Evolutionary conservation across 805 yeast species (phyloP), one percentile per base, ranked within the genome.

Genomic region (Saccharomycopsis javanensis): DNA sequence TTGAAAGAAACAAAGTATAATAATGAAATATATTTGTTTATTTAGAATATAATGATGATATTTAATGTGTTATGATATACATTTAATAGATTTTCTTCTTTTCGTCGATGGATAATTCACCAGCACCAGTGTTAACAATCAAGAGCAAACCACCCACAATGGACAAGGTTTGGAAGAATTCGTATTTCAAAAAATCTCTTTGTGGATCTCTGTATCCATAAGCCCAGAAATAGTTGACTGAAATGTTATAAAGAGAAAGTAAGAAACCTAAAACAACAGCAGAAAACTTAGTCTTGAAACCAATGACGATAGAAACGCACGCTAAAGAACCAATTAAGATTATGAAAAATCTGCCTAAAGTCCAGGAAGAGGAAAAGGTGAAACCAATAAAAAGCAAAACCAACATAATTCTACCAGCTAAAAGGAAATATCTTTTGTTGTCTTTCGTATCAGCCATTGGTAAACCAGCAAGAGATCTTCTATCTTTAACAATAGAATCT

Each of bases 41-140:
- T 38, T 53, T 27, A 11, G 25, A 5, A 53, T 4, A 48, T 38
- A 48, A 16, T 20, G 11, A 25, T 13, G n/a, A 5, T 3, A 4
- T 25, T 34, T 37, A 16, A 53, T 38, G 7, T 31, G 15, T 2
- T n/a, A n/a, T 31, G 35, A 46, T 42, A n/a, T 3, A 20, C 34
- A 25, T 38, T 69, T 73, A 89, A 69, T 86, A 88, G 59, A 88
- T 83, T 77, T 92, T 92, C 77, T 92, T 91, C 85, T 94, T 92
- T 71, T 90, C 97, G 68, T 92, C 99, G 58, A 92, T 74, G 28
- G 96, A 87, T 62, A 92, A 77, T 65, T 87, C 91, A 54, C 99
- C 99, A 31, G 98, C 98, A 61, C 99, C 99, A 3, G 96, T 88
- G 72, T 87, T 89, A 59, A 88, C 96, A 60, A 94, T 88, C 63